A percentile compares a stretch with the other conserved stretches of the same genome.
These are phyloP conservation scores for Hansenula sp. DNA, from an alignment of 1,139 yeast genomes.

Conservation along the genomic window DNA sequence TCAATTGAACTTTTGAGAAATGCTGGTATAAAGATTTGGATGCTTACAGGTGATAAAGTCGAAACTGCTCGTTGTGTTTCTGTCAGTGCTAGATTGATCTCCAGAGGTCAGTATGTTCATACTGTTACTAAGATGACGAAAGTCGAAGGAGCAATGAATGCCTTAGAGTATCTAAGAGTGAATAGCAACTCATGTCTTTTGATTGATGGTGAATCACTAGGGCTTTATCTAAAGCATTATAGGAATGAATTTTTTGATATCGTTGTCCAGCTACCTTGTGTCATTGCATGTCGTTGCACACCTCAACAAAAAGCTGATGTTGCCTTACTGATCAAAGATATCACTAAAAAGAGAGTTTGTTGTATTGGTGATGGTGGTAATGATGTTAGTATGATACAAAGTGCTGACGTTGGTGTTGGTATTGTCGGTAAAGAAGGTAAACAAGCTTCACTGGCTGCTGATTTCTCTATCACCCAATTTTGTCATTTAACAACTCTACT, in stretches of 20 bases:
- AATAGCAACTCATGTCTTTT: conserved; percentile 79
- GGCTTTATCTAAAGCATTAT: conserved; percentile 58
- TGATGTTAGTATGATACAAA: conserved; percentile 98
- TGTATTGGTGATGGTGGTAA: conserved; percentile 99
- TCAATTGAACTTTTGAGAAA: conserved; percentile 89
- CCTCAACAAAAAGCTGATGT: conserved; percentile 99
- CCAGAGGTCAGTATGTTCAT: conserved; percentile 92
- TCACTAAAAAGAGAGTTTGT: conserved; percentile 87
- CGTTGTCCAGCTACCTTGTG: conserved; percentile 81
- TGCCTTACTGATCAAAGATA: conserved; percentile 70
- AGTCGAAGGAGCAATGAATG: conserved; percentile 64
- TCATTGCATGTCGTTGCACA: conserved; percentile 95
- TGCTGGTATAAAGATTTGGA: conserved; percentile 98
- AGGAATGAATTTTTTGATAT: conserved; percentile 70
- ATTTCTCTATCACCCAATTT: conserved; percentile 89
- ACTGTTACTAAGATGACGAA: conserved; percentile 65
- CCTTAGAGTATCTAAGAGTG: conserved; percentile 64
- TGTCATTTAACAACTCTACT: conserved; percentile 82
- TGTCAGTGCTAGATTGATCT: conserved; percentile 84
- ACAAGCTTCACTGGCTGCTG: conserved; percentile 97
- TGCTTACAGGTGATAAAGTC: conserved; percentile 98
- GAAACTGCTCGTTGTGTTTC: conserved; percentile 98
- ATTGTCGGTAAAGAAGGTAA: conserved; percentile 98
- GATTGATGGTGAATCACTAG: conserved; percentile 92
- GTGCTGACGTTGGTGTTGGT: conserved; percentile 98